Evolutionary conservation across 371 early-diverging fungal genomes (phyloP), one percentile per base, ranked within the genome.

Genomic region (Gilbertella persicaria): DNA sequence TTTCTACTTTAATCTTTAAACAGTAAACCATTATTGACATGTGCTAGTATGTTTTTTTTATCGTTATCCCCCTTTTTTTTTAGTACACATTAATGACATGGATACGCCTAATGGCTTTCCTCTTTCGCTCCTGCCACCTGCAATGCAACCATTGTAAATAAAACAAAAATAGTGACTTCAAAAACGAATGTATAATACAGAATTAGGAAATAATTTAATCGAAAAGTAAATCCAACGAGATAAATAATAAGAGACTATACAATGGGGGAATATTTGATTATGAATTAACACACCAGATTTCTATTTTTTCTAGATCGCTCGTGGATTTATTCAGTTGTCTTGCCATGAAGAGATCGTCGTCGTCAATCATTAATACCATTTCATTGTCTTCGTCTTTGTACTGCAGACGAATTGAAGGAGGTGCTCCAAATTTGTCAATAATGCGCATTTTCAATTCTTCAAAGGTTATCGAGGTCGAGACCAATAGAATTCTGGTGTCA

Each of bases 371-470:
- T 35, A 88, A 67, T 13, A 95, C 89, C 64, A 89, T 73, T 55
- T 90, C 91, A 49, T 87, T 84, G 44, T 94, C 96, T 57, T 93
- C 94, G 58, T 97, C 96, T 61, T 84, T 83, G 67, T 94, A 97
- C 64, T 89, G 85, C 23, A 97, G 73, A 23, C 79, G 78, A 17
- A 92, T 69, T 0, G 62, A 72, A 42, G 48, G 61, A 28, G 62
- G 57, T 1, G 60, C 48, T 7, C 71, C 59, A 51, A 91, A 83
- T 61, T 95, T 95, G 24, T 86, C 84, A 30, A 79, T 75, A 9
- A 95, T 69, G 21, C 80, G 79, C 13, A 57, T 36, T 14, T 70
- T 57, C 25, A 95, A 76, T 16, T 86, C 84, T 7, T 83, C 69
- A 48, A 84, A 89, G 4, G 71, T 57, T 13, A 89, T 80, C 33